Conservation (phyloP, 1,284 basidiomycete genomes). For the Pholiota adiposa region DNA sequence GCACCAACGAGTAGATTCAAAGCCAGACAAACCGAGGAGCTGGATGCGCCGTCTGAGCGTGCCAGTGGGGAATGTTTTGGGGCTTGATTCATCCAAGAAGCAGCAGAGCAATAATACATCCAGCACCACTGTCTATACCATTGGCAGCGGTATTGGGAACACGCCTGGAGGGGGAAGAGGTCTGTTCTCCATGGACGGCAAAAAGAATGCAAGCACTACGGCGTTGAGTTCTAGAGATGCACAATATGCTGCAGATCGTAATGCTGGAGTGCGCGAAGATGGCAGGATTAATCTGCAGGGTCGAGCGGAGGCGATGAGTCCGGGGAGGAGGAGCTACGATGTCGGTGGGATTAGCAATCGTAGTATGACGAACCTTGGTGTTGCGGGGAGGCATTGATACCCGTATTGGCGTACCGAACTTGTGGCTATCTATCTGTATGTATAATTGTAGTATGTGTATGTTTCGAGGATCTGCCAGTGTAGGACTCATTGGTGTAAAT, state of each 20-base stretch:
- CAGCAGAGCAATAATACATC: conserved; percentile 28
- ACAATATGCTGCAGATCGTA: conserved; percentile 13
- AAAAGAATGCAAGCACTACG: conserved; percentile 47
- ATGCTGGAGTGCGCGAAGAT: conserved; percentile 38
- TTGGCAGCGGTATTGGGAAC: conserved; percentile 33
- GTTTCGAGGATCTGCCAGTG: neutral
- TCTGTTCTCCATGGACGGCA: conserved; percentile 44
- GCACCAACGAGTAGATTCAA: conserved; percentile 18
- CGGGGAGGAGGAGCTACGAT: conserved; percentile 49
- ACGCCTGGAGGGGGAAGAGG: conserved; percentile 26
- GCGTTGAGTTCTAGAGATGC: conserved; percentile 32
- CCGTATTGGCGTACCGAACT: neutral
- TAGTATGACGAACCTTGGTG: conserved; percentile 45
- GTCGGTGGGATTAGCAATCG: conserved; percentile 43
- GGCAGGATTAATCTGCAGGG: conserved; percentile 35
- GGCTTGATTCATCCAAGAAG: conserved; percentile 46
- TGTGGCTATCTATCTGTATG: neutral
- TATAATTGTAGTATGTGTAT: neutral
- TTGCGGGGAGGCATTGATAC: conserved; percentile 37
- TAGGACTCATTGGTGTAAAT: neutral
- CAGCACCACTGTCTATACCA: conserved; percentile 23
- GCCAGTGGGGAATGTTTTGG: conserved; percentile 64
- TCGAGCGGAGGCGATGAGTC: conserved; percentile 27
- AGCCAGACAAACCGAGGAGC: conserved; percentile 53
- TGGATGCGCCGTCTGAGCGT: conserved; percentile 81